A percentile compares a stretch with the other conserved stretches of the same genome.
Evolutionary conservation across 208 protist genomes (phyloP).

Genomic region (Wallacemonas sp.): DNA sequence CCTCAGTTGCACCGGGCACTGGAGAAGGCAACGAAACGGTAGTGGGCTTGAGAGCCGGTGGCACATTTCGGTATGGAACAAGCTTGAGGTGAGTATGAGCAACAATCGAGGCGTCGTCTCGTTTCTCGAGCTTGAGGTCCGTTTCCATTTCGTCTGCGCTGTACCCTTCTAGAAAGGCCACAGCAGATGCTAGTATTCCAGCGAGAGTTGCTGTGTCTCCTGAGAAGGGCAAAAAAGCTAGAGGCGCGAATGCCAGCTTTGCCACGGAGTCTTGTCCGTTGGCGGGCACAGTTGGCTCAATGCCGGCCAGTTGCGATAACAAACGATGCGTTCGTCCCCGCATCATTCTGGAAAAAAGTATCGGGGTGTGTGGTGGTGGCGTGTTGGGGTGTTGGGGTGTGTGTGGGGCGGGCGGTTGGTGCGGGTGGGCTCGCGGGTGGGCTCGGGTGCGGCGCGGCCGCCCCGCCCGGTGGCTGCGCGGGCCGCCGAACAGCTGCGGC

Average conservation of each 20-base stretch:
- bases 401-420: not conserved
- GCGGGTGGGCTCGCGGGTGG: not conserved
- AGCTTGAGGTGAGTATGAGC: slow-evolving; percentile 34
- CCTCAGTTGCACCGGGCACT: too few species aligned
- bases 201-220: slow-evolving; percentile 14
- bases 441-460: not conserved
- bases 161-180: slow-evolving; percentile 51
- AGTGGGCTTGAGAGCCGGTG: not conserved
- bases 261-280: slow-evolving; percentile 30
- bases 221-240: slow-evolving; percentile 35
- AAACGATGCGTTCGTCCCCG: not conserved
- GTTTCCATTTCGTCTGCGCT: slow-evolving; percentile 38
- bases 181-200: slow-evolving; percentile 37
- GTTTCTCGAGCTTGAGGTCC: slow-evolving; percentile 11
- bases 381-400: not conserved
- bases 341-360: not conserved
- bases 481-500: too few species aligned
- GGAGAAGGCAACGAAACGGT: too few species aligned
- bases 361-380: not conserved
- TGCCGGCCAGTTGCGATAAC: not conserved
- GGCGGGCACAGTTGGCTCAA: not conserved
- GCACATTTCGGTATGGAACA: slow-evolving; percentile 24
- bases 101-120: slow-evolving; percentile 2
- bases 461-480: not conserved
- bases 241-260: slow-evolving; percentile 35